phyloP scores from a whole-genome alignment of 106 monocot species.

The Alisma plantagoaquatica region DNA sequence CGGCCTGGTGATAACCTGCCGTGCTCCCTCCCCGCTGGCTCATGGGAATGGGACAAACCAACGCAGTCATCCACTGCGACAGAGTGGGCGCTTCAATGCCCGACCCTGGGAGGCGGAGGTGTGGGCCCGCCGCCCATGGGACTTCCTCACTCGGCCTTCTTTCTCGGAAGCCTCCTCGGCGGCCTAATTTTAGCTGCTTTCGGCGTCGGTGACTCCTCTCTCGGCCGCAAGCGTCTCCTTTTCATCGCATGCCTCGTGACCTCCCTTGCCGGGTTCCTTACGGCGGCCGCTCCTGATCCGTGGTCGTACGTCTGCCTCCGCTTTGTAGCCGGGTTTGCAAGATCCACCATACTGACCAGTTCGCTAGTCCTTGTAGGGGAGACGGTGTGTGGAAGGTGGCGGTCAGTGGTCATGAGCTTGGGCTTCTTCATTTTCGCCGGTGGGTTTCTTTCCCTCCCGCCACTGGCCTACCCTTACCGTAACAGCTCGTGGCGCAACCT shows the following conservation, averaged over 20 bases:
- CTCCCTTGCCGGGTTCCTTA: slow-evolving; percentile 13
- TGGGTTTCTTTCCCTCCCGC: slow-evolving; percentile 26
- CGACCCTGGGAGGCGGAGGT: too few species aligned
- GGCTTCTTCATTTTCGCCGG: slow-evolving; percentile 22
- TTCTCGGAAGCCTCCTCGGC: slow-evolving; percentile 25
- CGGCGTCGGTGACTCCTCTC: slow-evolving; percentile 13
- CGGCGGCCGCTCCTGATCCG: slow-evolving; percentile 9
- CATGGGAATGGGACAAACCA: too few species aligned
- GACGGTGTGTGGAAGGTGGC: slow-evolving; percentile 9
- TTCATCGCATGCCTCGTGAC: slow-evolving; percentile 24
- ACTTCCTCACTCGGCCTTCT: slow-evolving; percentile 25
- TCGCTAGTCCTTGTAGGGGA: slow-evolving; percentile 27
- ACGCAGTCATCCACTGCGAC: not conserved
- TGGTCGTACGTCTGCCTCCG: slow-evolving; percentile 15
- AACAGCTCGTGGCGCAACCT: slow-evolving; percentile 24
- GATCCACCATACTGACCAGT: slow-evolving; percentile 18
- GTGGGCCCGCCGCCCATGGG: not conserved
- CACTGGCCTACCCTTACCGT: slow-evolving; percentile 18
- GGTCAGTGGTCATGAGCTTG: slow-evolving; percentile 9
- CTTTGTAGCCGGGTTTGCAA: slow-evolving; percentile 18
- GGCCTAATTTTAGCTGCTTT: slow-evolving; percentile 17
- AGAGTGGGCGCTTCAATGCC: not conserved
- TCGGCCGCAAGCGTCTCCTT: slow-evolving; percentile 31
- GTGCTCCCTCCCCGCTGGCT: too few species aligned
- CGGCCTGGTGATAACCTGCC: too few species aligned